Conservation (phyloP, 441 rosid genomes). For the Erysimum cheiri region DNA sequence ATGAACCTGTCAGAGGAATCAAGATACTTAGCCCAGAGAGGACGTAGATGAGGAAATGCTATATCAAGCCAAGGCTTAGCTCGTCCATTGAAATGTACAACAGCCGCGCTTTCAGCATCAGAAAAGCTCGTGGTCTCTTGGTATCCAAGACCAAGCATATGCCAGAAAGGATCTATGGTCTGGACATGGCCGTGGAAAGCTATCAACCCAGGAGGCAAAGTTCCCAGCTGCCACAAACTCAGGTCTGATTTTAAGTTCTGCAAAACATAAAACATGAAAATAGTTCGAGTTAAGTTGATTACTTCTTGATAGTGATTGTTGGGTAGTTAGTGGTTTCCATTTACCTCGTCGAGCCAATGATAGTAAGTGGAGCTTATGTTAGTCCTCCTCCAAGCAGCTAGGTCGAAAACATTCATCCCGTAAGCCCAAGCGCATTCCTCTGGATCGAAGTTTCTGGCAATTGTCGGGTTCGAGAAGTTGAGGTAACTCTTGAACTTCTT, state of each 20-base stretch:
- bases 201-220: conserved; percentile 91
- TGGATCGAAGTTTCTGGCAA: conserved; percentile 67
- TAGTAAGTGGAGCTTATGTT: conserved; percentile 89
- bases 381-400: conserved; percentile 87
- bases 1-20: conserved; percentile 91
- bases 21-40: conserved; percentile 85
- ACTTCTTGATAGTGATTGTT: neutral
- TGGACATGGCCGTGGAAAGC: conserved; percentile 92
- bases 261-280: conserved; percentile 34
- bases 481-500: conserved; percentile 84
- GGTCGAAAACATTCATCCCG: conserved; percentile 93
- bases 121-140: conserved; percentile 65
- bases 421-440: conserved; percentile 96
- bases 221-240: conserved; percentile 97
- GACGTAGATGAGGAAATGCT: conserved; percentile 81
- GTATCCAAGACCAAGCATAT: conserved; percentile 84
- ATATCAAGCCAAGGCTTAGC: conserved; percentile 99
- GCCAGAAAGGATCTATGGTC: conserved; percentile 86
- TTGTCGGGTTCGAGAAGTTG: conserved; percentile 88
- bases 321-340: conserved; percentile 1
- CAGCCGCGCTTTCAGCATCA: conserved; percentile 80
- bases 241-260: conserved; percentile 96
- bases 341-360: conserved; percentile 90
- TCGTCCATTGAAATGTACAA: conserved; percentile 94
- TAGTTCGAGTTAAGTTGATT: conserved; percentile 3